These are phyloP conservation scores for Saxophila tyrrhenica DNA, from an alignment of 495 filamentous ascomycete genomes.

Conservation along the genomic window DNA sequence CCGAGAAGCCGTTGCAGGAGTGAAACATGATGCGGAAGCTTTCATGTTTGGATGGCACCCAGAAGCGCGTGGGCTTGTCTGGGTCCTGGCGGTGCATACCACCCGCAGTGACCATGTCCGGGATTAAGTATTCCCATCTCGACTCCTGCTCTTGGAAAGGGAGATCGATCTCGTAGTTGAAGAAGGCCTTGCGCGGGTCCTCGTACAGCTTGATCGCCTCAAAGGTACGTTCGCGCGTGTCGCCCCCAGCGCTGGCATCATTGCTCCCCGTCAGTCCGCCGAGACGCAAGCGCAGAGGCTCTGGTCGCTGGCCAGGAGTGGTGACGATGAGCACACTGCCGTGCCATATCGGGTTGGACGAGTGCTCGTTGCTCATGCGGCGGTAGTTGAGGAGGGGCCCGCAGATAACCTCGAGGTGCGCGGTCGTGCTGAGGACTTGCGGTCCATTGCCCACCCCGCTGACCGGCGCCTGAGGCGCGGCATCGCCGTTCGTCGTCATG, in stretches of 20 bases:
- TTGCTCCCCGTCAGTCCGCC: slow-evolving; percentile 30
- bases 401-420: slow-evolving; percentile 51
- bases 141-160: slow-evolving; percentile 44
- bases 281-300: slow-evolving; percentile 39
- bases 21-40: slow-evolving; percentile 95
- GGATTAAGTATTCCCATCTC: slow-evolving; percentile 50
- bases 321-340: slow-evolving; percentile 77
- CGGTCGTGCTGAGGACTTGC: slow-evolving; percentile 19
- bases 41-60: slow-evolving; percentile 62
- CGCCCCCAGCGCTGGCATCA: neutral
- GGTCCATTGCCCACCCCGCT: slow-evolving; percentile 24
- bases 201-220: slow-evolving; percentile 64
- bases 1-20: slow-evolving; percentile 92
- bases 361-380: slow-evolving; percentile 56
- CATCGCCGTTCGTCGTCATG: neutral
- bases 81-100: slow-evolving; percentile 33
- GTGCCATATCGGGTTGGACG: slow-evolving; percentile 48
- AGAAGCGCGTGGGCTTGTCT: slow-evolving; percentile 39
- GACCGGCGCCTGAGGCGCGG: neutral
- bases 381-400: slow-evolving; percentile 79
- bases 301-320: slow-evolving; percentile 46
- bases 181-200: slow-evolving; percentile 67
- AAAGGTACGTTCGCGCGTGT: slow-evolving; percentile 21
- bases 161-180: slow-evolving; percentile 59
- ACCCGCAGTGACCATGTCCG: slow-evolving; percentile 34